Conservation (phyloP, 352 stramenopile genomes). For the Phytophthora meadii region DNA sequence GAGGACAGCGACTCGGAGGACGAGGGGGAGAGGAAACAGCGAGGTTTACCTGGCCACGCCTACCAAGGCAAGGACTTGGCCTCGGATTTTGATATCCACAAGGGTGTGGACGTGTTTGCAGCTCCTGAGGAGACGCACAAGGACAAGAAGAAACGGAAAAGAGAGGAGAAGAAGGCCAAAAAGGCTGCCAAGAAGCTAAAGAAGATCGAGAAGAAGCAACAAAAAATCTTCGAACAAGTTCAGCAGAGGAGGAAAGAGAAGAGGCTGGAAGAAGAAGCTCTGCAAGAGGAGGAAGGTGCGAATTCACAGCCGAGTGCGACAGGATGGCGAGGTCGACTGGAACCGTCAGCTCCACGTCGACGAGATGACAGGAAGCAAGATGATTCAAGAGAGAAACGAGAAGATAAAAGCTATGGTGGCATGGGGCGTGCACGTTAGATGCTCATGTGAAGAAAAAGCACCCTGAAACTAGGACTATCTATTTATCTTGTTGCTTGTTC, state of each 20-base stretch:
- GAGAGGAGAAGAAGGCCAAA: constrained; percentile 63
- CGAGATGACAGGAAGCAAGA: constrained; percentile 18
- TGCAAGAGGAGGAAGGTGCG: constrained; percentile 12
- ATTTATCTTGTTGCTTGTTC: constrained; percentile 3
- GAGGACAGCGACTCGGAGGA: constrained; percentile 75
- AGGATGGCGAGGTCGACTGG: constrained; percentile 70
- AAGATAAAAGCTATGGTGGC: constrained; percentile 63
- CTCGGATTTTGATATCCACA: constrained; percentile 64
- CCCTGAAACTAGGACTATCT: not conserved
- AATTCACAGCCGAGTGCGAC: constrained; percentile 50
- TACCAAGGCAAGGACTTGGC: constrained; percentile 91
- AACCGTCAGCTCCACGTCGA: constrained; percentile 43
- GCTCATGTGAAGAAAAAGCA: not conserved
- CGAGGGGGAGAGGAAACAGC: constrained; percentile 36
- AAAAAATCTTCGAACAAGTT: constrained; percentile 56
- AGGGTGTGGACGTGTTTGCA: constrained; percentile 89
- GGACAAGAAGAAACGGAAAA: constrained; percentile 65
- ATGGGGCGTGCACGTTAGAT: constrained; percentile 60
- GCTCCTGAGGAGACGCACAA: constrained; percentile 60
- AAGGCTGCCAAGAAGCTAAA: constrained; percentile 56
- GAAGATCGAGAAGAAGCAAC: constrained; percentile 63
- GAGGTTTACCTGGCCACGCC: constrained; percentile 80
- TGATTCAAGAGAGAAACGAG: constrained; percentile 12
- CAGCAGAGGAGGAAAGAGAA: constrained; percentile 48
- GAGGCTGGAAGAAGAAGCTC: constrained; percentile 29